phyloP scores from a whole-genome alignment of 176 grass and related monocot species.

The Aegilops bicornis region DNA sequence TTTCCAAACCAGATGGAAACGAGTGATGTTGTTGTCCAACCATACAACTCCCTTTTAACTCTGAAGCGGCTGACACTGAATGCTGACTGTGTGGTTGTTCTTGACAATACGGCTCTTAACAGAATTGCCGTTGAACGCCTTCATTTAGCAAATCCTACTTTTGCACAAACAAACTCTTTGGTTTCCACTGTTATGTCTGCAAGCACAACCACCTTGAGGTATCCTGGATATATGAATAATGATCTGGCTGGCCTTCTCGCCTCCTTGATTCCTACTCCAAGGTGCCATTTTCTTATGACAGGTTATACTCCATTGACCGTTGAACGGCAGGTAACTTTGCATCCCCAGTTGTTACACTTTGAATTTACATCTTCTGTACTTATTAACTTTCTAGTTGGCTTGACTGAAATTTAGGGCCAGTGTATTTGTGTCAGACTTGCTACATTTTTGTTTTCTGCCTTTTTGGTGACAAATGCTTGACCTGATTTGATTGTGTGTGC shows the following conservation, averaged over 20 bases:
- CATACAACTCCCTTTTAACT: slow-evolving; percentile 95
- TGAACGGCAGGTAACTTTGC: slow-evolving; percentile 85
- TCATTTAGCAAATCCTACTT: slow-evolving; percentile 93
- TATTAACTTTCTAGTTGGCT: neutral
- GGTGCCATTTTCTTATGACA: slow-evolving; percentile 99
- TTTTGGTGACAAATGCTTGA: neutral
- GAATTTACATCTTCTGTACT: neutral
- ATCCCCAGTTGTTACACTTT: slow-evolving; percentile 19
- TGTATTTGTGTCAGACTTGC: neutral
- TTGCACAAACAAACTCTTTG: slow-evolving; percentile 96
- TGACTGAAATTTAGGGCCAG: slow-evolving; percentile 27
- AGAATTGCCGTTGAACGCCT: slow-evolving; percentile 96
- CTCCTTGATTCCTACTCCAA: slow-evolving; percentile 90
- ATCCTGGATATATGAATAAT: slow-evolving; percentile 99
- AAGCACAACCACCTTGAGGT: slow-evolving; percentile 94
- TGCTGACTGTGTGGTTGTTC: slow-evolving; percentile 97
- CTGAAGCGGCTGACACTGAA: slow-evolving; percentile 87
- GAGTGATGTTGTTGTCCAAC: slow-evolving; percentile 98
- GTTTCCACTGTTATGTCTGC: slow-evolving; percentile 99
- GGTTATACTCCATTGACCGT: slow-evolving; percentile 97
- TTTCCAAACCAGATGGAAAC: slow-evolving; percentile 99
- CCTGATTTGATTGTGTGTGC: slow-evolving; percentile 30
- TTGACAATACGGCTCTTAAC: slow-evolving; percentile 98
- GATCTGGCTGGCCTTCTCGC: slow-evolving; percentile 98
- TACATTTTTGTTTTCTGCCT: neutral